phyloP scores from a whole-genome alignment of 2,329 filamentous ascomycete species.

The Clonostachys sp. region DNA sequence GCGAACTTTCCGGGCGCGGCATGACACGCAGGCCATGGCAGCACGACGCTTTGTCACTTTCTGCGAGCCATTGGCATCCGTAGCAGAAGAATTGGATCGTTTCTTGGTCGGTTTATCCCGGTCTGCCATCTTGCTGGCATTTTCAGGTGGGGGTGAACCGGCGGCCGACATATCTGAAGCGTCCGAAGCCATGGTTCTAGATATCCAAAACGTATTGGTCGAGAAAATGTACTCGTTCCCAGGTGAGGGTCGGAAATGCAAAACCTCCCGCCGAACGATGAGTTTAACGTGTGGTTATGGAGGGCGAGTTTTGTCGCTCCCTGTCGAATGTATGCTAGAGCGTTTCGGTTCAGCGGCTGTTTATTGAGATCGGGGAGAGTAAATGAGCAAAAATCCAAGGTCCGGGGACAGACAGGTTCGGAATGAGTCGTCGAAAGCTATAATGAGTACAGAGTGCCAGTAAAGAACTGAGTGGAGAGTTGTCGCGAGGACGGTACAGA shows the following conservation, averaged over 20 bases:
- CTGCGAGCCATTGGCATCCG: conserved; percentile 18
- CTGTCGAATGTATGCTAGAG: too few species aligned
- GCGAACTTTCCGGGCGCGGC: conserved; percentile 82
- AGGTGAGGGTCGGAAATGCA: not conserved
- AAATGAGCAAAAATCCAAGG: too few species aligned
- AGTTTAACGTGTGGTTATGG: not conserved
- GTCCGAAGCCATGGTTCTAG: conserved; percentile 3
- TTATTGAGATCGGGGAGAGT: too few species aligned
- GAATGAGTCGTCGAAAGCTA: too few species aligned
- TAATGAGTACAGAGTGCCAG: too few species aligned
- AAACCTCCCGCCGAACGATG: not conserved
- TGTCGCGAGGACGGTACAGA: not conserved
- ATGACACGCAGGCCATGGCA: conserved; percentile 87
- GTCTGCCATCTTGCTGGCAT: not conserved
- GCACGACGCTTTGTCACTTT: conserved; percentile 73
- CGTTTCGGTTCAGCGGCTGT: too few species aligned
- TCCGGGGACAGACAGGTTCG: too few species aligned
- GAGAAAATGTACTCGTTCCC: too few species aligned
- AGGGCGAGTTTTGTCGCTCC: too few species aligned
- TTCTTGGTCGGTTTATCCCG: conserved; percentile 15
- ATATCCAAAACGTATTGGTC: not conserved
- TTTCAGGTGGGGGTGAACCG: conserved; percentile 14
- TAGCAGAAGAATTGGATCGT: conserved; percentile 20
- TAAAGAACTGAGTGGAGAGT: not conserved
- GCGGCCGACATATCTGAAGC: conserved; percentile 3